These are phyloP conservation scores for Podospora fimiseda DNA, from an alignment of 495 filamentous ascomycete genomes.

Conservation along the genomic window DNA sequence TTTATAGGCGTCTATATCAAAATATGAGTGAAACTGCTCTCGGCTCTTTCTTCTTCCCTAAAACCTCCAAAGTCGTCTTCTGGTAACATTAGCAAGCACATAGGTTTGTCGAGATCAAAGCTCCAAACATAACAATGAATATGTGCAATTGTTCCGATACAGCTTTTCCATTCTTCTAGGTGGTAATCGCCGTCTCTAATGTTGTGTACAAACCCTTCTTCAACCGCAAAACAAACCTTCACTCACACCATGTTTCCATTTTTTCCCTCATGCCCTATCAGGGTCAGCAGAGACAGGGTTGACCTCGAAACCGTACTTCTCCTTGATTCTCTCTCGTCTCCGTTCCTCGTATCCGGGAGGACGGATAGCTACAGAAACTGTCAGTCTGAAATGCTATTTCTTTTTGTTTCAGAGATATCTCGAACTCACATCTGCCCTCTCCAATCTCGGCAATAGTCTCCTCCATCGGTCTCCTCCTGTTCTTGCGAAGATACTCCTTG, in stretches of 20 bases:
- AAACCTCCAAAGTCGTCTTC: too few species aligned
- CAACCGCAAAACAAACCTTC: too few species aligned
- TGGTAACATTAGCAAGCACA: too few species aligned
- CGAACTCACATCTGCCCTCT: constrained; percentile 76
- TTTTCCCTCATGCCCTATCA: constrained; percentile 16
- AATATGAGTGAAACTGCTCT: too few species aligned
- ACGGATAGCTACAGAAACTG: constrained; percentile 57
- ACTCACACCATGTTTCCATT: background rate
- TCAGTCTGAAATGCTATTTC: constrained; percentile 11
- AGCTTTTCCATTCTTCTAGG: too few species aligned
- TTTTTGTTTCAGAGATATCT: background rate
- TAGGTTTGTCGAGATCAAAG: too few species aligned
- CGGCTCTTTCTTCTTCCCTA: too few species aligned
- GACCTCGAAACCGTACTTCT: constrained; percentile 87
- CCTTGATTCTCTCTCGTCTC: constrained; percentile 73
- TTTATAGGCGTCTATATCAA: too few species aligned
- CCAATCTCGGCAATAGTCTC: constrained; percentile 79
- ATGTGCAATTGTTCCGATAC: too few species aligned
- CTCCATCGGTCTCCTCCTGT: constrained; percentile 67
- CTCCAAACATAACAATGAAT: too few species aligned
- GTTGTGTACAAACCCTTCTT: too few species aligned
- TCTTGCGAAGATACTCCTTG: constrained; percentile 69
- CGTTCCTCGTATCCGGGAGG: constrained; percentile 83
- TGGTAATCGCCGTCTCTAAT: background rate
- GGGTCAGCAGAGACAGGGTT: constrained; percentile 41